These are phyloP conservation scores for Nicotiana otophora DNA, from an alignment of 257 asterid species.

Conservation along the genomic window DNA sequence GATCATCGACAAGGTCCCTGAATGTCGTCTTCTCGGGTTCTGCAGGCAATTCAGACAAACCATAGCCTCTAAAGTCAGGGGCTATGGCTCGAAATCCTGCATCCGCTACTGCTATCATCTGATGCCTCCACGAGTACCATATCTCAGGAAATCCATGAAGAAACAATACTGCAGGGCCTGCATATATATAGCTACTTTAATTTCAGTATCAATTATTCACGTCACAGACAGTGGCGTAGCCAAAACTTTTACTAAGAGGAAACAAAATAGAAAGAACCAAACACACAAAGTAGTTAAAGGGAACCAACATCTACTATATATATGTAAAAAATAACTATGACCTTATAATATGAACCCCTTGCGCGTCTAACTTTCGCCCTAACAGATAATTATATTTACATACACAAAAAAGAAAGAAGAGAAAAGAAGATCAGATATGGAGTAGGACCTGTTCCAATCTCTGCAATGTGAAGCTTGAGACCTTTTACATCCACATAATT, in stretches of 20 bases:
- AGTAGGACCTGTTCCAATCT: slow-evolving; percentile 26
- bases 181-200: not conserved
- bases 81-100: slow-evolving; percentile 51
- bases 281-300: too few relatives aligned
- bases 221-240: too few relatives aligned
- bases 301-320: too few relatives aligned
- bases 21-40: slow-evolving; percentile 36
- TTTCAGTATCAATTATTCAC: not conserved
- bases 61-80: slow-evolving; percentile 56
- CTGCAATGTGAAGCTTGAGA: slow-evolving; percentile 45
- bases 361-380: too few relatives aligned
- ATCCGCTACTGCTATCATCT: slow-evolving; percentile 31
- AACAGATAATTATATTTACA: not conserved
- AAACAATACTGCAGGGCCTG: slow-evolving; percentile 28
- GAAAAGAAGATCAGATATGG: not conserved
- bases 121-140: slow-evolving; percentile 56
- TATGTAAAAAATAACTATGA: too few relatives aligned
- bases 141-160: slow-evolving; percentile 50
- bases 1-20: slow-evolving; percentile 35
- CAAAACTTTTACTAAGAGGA: too few relatives aligned
- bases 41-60: slow-evolving; percentile 37
- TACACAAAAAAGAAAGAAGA: not conserved
- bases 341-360: too few relatives aligned
- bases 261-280: too few relatives aligned
- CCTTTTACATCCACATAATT: slow-evolving; percentile 29